Evolutionary conservation across 2,329 filamentous ascomycete genomes (phyloP).

Genomic region (Cordyceps farinosa): DNA sequence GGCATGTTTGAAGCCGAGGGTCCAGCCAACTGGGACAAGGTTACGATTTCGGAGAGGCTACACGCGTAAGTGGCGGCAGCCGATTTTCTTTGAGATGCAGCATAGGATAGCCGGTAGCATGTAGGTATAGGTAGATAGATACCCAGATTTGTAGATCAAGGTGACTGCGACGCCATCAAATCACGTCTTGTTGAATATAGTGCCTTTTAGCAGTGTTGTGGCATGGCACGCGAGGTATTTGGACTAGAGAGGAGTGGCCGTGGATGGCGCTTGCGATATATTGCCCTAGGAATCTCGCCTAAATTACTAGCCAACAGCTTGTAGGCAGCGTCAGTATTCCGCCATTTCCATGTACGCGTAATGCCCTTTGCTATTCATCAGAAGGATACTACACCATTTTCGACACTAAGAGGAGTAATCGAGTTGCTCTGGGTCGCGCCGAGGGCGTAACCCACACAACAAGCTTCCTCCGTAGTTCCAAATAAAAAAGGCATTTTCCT

Average conservation of each 20-base stretch:
- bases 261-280: not conserved
- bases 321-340: not conserved
- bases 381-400: too few species aligned
- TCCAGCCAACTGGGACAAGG: conserved; percentile 48
- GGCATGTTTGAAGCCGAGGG: conserved; percentile 67
- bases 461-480: too few species aligned
- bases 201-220: not conserved
- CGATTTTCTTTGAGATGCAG: not conserved
- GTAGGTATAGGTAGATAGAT: not conserved
- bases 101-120: not conserved
- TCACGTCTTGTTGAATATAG: not conserved
- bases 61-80: conserved; percentile 22
- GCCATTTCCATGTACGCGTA: too few species aligned
- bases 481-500: too few species aligned
- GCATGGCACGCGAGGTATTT: not conserved
- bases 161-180: not conserved
- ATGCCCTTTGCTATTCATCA: too few species aligned
- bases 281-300: not conserved
- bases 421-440: too few species aligned
- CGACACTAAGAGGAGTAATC: too few species aligned
- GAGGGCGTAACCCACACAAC: too few species aligned
- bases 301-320: not conserved
- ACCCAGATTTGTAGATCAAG: conserved; percentile 4
- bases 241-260: not conserved
- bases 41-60: conserved; percentile 30